phyloP scores from a whole-genome alignment of 768 basidiomycete species.

The Xerocomellus dryophilus region DNA sequence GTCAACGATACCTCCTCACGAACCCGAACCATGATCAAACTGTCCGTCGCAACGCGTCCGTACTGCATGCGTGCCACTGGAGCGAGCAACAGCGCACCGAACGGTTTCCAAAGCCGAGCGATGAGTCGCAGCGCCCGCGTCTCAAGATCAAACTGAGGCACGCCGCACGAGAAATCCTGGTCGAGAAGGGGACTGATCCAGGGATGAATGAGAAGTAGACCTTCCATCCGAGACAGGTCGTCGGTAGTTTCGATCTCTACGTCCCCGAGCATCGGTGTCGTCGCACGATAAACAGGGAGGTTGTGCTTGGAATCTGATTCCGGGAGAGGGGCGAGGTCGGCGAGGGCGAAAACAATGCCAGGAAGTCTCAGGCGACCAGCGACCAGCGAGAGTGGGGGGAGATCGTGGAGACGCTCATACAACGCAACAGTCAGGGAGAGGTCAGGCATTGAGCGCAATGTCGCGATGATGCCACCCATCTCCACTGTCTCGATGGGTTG shows the following conservation, averaged over 20 bases:
- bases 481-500: not conserved
- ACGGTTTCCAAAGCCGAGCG: constrained; percentile 2
- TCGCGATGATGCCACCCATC: not conserved
- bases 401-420: not conserved
- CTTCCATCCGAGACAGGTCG: not conserved
- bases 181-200: constrained; percentile 12
- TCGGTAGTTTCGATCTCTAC: constrained; percentile 7
- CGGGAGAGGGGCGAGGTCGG: not conserved
- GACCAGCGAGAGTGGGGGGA: not conserved
- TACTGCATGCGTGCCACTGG: not conserved
- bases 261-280: not conserved
- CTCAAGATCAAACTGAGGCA: not conserved
- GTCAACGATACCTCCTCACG: not conserved
- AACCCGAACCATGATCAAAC: constrained; percentile 6
- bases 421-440: not conserved
- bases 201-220: constrained; percentile 10
- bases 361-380: constrained; percentile 1
- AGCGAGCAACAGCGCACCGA: constrained; percentile 6
- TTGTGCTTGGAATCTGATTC: too few relatives aligned
- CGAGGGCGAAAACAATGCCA: constrained; percentile 1
- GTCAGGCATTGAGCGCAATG: constrained; percentile 25
- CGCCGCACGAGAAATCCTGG: not conserved
- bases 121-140: not conserved
- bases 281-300: not conserved
- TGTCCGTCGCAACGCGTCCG: constrained; percentile 13